Conservation (phyloP, 2,329 filamentous ascomycete genomes). For the Stagonosporopsis tanaceti region DNA sequence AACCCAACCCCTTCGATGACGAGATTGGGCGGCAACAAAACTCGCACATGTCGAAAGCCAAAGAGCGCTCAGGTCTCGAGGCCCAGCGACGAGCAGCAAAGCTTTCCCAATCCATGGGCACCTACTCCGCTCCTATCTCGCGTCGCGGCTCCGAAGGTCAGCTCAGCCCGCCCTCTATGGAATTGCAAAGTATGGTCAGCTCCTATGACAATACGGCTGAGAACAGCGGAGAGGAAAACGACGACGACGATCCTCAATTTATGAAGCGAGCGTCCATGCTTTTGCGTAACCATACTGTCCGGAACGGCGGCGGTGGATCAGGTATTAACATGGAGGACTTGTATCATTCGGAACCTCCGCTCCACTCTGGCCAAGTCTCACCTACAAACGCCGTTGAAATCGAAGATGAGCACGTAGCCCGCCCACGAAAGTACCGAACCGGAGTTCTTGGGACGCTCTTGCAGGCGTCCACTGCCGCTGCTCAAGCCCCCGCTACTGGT, state of each 20-base stretch:
- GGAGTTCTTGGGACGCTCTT: conserved; percentile 77
- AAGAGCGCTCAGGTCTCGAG: conserved; percentile 45
- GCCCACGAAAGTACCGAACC: conserved; percentile 72
- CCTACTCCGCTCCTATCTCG: conserved; percentile 46
- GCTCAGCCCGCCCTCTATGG: conserved; percentile 29
- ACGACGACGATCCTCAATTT: conserved; percentile 42
- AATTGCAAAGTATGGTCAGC: conserved; percentile 26
- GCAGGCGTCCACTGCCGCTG: conserved; percentile 53
- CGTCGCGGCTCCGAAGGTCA: conserved; percentile 47
- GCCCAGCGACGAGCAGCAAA: conserved; percentile 47
- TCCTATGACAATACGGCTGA: conserved; percentile 31
- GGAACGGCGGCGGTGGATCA: conserved; percentile 21
- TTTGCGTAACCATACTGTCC: conserved; percentile 44
- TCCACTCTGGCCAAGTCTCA: conserved; percentile 58
- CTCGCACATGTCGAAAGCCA: conserved; percentile 29
- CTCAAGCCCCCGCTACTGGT: conserved; percentile 17
- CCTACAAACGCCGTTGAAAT: conserved; percentile 59
- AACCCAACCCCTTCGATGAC: conserved; percentile 46
- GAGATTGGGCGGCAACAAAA: conserved; percentile 17
- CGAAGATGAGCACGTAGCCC: conserved; percentile 70
- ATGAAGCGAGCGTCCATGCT: conserved; percentile 53
- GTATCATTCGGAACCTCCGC: conserved; percentile 40
- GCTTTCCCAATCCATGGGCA: conserved; percentile 47
- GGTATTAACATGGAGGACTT: conserved; percentile 39
- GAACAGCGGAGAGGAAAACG: conserved; percentile 35